Conservation (phyloP, 2,329 filamentous ascomycete genomes). For the Ophiostoma sp. region DNA sequence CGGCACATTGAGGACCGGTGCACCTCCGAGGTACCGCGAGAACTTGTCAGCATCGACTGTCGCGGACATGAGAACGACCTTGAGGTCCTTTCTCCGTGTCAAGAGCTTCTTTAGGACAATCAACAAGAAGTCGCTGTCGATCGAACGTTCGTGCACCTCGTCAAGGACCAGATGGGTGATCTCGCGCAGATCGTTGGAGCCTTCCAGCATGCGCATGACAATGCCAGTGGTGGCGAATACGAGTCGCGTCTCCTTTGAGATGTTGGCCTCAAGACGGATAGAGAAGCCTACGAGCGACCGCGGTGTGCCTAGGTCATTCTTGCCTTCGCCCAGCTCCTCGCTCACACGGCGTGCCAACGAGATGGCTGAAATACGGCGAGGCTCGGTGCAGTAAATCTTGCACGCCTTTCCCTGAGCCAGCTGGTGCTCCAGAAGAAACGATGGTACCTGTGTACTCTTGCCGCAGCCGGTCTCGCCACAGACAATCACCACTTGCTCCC, state of each 20-base stretch:
- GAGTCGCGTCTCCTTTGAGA: slow-evolving; percentile 71
- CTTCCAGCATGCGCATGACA: slow-evolving; percentile 96
- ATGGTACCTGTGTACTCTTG: slow-evolving; percentile 96
- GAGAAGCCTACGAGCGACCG: slow-evolving; percentile 90
- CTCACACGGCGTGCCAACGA: slow-evolving; percentile 89
- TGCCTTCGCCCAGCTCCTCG: slow-evolving; percentile 84
- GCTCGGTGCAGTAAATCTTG: slow-evolving; percentile 94
- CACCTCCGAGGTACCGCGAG: slow-evolving; percentile 77
- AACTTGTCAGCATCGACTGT: slow-evolving; percentile 91
- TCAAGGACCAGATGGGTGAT: slow-evolving; percentile 95
- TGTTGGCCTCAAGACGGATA: slow-evolving; percentile 86
- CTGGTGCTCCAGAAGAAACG: slow-evolving; percentile 86
- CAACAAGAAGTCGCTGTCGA: slow-evolving; percentile 92
- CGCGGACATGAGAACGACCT: slow-evolving; percentile 94
- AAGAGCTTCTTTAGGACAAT: slow-evolving; percentile 85
- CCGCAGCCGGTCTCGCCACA: slow-evolving; percentile 96
- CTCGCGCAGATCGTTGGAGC: slow-evolving; percentile 76
- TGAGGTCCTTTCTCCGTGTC: slow-evolving; percentile 69
- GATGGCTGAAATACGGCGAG: slow-evolving; percentile 90
- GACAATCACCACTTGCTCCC: slow-evolving; percentile 81
- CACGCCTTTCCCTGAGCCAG: slow-evolving; percentile 72
- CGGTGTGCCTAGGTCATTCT: slow-evolving; percentile 71
- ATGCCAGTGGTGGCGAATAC: slow-evolving; percentile 89
- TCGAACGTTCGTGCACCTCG: slow-evolving; percentile 92
- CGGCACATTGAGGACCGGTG: slow-evolving; percentile 83